Percentiles rank a stretch among this genome's conserved stretches.
Evolutionary conservation across 2,329 filamentous ascomycete genomes (phyloP).

Genomic region (Blastomyces silverae): DNA sequence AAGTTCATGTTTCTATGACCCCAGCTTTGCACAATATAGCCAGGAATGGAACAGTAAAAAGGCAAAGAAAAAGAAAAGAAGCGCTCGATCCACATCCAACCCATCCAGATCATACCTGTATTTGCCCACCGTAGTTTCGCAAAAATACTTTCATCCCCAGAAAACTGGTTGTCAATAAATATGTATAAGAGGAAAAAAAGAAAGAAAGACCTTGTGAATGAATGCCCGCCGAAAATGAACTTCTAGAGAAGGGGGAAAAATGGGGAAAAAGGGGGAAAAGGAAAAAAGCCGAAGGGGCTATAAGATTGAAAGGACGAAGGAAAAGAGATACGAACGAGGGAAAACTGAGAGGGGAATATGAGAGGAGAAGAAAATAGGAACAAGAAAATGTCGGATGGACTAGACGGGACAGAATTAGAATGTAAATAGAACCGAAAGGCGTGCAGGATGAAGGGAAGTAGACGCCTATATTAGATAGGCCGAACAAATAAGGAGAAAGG

Average conservation of each 20-base stretch:
- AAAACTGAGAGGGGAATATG: not conserved
- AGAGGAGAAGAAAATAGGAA: not conserved
- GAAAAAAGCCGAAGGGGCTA: constrained; percentile 9
- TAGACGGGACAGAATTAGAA: not conserved
- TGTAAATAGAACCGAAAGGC: not conserved
- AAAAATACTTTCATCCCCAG: not conserved
- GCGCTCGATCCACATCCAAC: not conserved
- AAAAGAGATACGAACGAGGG: constrained; percentile 3
- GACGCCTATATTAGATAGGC: not conserved
- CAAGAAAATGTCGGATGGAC: not conserved
- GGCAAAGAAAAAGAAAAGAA: not conserved
- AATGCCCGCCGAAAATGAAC: constrained; percentile 10
- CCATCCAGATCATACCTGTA: not conserved
- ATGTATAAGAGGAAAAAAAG: constrained; percentile 12
- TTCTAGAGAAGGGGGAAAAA: constrained; percentile 6
- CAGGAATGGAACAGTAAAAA: not conserved
- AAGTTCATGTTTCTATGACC: not conserved
- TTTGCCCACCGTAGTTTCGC: not conserved
- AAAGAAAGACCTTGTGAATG: constrained; percentile 13
- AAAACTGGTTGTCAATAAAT: not conserved
- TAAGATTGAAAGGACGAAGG: constrained; percentile 3
- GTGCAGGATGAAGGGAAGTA: not conserved
- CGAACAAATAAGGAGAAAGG: not conserved
- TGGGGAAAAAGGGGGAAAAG: no score
- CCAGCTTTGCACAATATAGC: not conserved